Evolutionary conservation across 345 rosid species (phyloP).

Genomic region (Eucalyptus pauciflora): DNA sequence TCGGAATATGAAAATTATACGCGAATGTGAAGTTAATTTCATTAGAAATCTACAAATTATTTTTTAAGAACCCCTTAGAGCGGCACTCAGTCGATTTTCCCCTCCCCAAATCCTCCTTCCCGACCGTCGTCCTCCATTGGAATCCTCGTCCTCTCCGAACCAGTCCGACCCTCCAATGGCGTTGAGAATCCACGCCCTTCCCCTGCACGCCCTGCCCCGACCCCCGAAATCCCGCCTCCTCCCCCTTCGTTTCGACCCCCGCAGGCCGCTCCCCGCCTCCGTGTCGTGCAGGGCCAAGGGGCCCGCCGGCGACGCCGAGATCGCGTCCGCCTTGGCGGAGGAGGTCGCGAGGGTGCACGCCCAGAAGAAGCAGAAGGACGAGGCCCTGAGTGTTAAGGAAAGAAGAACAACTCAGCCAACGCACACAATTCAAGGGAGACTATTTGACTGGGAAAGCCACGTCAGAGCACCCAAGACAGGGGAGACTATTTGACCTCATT

Average conservation of each 20-base stretch:
- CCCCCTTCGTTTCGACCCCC: not conserved
- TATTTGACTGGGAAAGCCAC: too few relatives aligned
- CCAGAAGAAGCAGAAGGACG: conserved; percentile 34
- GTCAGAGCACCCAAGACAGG: too few relatives aligned
- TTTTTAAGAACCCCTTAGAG: not conserved
- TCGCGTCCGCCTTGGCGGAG: conserved; percentile 31
- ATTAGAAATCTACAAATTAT: too few relatives aligned
- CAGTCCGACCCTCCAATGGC: not conserved
- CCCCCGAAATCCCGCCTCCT: not conserved
- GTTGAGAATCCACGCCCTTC: not conserved
- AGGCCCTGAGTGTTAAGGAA: too few relatives aligned
- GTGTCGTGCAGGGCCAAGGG: not conserved
- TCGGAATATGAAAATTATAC: too few relatives aligned
- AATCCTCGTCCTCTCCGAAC: not conserved
- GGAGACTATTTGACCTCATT: too few relatives aligned
- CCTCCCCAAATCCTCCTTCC: too few relatives aligned
- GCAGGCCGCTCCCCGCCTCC: not conserved
- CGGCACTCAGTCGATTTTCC: not conserved
- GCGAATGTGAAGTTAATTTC: too few relatives aligned
- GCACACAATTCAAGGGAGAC: too few relatives aligned
- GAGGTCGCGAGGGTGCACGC: conserved; percentile 43
- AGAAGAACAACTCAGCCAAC: too few relatives aligned
- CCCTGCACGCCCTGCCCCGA: not conserved
- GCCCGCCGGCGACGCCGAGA: not conserved
- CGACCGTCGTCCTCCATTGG: not conserved